Evolutionary conservation across 2,329 filamentous ascomycete genomes (phyloP), one percentile per base, ranked within the genome.

Genomic region (Sclerotinia glacialis): DNA sequence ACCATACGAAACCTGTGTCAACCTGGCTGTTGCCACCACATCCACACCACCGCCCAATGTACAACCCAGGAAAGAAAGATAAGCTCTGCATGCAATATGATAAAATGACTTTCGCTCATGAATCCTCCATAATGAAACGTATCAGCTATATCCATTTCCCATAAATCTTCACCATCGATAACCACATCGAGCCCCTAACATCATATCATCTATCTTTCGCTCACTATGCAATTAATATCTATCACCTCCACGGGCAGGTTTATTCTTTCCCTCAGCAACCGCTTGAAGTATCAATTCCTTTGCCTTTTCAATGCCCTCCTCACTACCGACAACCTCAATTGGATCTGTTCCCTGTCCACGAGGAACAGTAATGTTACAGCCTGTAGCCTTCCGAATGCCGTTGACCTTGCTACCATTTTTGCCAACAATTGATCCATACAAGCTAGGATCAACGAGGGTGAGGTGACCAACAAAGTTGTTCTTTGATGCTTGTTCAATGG

Each of bases 281-380:
- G 93, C 91, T 68, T 92, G 88, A 69, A 99, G 80, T 69, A 99
- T 97, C 77, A 96, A 83, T 68, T 96, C 88, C 80, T 90, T 93
- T 60, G 95, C 95, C 78, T 90, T 85, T 79, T 97, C 92, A 47
- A 96, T 87, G 16, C 91, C 92, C 21, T 92, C 90, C 75, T 85
- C 86, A 65, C 84, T 85, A 49, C 95, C 95, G 46, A 89, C 83
- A 74, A 99, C 90, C 81, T 97, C 92, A 76, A 99, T 97, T 5
- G 94, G 92, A 78, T 97, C 93, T 59, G 80, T 82, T 55, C 81
- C 82, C 78, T 96, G 90, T 74, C 92, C 89, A 71, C 91, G 88
- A 28, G 95, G 95, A 50, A 99, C 94, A 71, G 93, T 93, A 77
- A 99, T 96, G 80, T 90, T 93, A 79, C 93, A 97, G 65, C 91